A percentile compares a stretch with the other conserved stretches of the same genome.
Evolutionary conservation across 2,329 filamentous ascomycete species (phyloP).

Genomic region (Calonectria pteridis): DNA sequence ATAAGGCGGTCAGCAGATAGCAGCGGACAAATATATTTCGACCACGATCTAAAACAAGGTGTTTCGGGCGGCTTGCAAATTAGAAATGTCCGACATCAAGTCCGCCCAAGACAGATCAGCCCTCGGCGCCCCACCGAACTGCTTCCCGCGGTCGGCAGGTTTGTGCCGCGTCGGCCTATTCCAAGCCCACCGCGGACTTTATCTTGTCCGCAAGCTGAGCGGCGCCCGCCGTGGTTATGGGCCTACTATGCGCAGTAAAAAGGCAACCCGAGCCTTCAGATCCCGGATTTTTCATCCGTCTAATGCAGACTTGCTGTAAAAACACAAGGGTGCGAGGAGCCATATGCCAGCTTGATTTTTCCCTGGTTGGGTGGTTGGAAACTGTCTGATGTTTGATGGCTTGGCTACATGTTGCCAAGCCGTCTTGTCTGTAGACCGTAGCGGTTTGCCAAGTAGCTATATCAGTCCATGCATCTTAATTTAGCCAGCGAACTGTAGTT

Average conservation of each 20-base stretch:
- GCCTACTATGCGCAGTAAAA: background rate
- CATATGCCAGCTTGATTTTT: background rate
- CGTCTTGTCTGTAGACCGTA: background rate
- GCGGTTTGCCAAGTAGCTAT: background rate
- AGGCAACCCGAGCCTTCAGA: background rate
- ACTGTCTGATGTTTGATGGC: background rate
- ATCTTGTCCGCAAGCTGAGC: background rate
- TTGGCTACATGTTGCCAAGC: background rate
- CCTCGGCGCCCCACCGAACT: background rate
- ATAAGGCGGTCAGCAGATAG: background rate
- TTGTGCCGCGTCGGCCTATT: background rate
- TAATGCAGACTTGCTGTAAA: background rate
- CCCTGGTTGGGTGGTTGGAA: no score
- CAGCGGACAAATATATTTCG: background rate
- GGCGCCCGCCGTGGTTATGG: background rate
- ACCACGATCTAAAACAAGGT: background rate
- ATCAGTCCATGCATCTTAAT: background rate
- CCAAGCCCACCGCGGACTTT: conserved; percentile 4
- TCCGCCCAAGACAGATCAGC: background rate
- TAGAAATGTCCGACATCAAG: background rate
- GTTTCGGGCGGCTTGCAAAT: background rate
- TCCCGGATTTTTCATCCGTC: background rate
- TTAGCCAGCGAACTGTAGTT: background rate
- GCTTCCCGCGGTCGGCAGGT: background rate
- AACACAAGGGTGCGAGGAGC: background rate